Percentiles rank a stretch among this genome's conserved stretches.
Conservation (phyloP, 192 early-diverging fungal species). For the Kickxella alabastrina region DNA sequence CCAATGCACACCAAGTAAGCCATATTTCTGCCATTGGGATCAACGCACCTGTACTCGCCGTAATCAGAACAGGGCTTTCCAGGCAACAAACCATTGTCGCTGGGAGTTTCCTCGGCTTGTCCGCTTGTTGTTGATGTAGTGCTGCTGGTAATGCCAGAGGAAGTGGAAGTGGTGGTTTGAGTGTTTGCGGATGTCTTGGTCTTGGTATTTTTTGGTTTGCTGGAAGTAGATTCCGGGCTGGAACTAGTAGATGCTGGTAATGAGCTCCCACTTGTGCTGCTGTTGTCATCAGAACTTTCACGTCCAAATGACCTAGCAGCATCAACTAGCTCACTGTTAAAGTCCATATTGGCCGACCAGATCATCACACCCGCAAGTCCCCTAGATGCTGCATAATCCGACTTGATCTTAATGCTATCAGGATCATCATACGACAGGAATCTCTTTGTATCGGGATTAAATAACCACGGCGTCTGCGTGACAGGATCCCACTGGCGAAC, state of each 20-base stretch:
- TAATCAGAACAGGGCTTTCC: constrained; percentile 9
- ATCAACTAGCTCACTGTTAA: constrained; percentile 58
- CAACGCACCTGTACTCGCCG: constrained; percentile 17
- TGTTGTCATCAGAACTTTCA: too few relatives aligned
- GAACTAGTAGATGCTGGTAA: too few relatives aligned
- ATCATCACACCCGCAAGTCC: constrained; percentile 64
- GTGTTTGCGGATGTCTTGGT: too few relatives aligned
- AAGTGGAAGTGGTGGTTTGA: too few relatives aligned
- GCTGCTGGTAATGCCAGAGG: constrained; percentile 1
- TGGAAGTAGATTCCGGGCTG: too few relatives aligned
- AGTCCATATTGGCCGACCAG: constrained; percentile 50
- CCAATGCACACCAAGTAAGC: constrained; percentile 26
- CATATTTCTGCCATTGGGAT: constrained; percentile 18
- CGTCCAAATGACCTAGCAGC: constrained; percentile 19
- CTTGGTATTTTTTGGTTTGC: too few relatives aligned
- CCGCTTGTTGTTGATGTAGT: not conserved
- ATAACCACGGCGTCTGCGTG: constrained; percentile 68
- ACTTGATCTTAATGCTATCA: constrained; percentile 57
- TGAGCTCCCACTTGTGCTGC: too few relatives aligned
- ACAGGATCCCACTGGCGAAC: constrained; percentile 59
- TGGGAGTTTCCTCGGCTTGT: not conserved
- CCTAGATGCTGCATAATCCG: constrained; percentile 53
- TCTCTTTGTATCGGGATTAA: constrained; percentile 53
- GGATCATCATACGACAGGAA: constrained; percentile 72
- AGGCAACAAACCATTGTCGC: not conserved